Conservation (phyloP, 495 filamentous ascomycete genomes). For the Glarea lozoyensis region DNA sequence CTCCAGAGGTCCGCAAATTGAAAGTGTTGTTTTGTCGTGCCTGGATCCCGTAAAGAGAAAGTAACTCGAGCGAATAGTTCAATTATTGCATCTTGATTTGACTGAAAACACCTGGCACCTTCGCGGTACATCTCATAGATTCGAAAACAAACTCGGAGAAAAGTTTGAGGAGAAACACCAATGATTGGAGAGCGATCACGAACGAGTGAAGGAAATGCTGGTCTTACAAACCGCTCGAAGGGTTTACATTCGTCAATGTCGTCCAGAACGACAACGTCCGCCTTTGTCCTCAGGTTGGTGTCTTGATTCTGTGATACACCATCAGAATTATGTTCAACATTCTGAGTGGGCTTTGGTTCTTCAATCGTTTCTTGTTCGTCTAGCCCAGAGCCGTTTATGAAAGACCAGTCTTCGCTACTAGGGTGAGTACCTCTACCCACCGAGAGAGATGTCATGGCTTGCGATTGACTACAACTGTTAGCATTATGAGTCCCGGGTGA, state of each 20-base stretch:
- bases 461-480: too few relatives aligned
- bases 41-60: slow-evolving; percentile 37
- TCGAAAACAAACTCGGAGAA: slow-evolving; percentile 52
- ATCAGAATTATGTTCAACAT: too few relatives aligned
- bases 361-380: too few relatives aligned
- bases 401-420: too few relatives aligned
- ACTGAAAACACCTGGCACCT: slow-evolving; percentile 25
- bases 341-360: too few relatives aligned
- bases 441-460: too few relatives aligned
- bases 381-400: too few relatives aligned
- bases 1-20: slow-evolving; percentile 51
- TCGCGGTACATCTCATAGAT: slow-evolving; percentile 46
- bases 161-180: slow-evolving; percentile 34
- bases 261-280: background rate
- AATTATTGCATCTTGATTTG: slow-evolving; percentile 36
- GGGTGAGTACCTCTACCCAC: too few relatives aligned
- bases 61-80: slow-evolving; percentile 52
- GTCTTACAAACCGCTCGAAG: slow-evolving; percentile 34
- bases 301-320: background rate
- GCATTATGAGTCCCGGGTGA: too few relatives aligned
- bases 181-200: slow-evolving; percentile 42
- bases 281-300: background rate
- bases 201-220: slow-evolving; percentile 37
- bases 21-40: slow-evolving; percentile 43
- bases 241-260: slow-evolving; percentile 15